These are phyloP conservation scores for Fusarium sp. DNA, from an alignment of 2,329 filamentous ascomycete species.

Conservation along the genomic window DNA sequence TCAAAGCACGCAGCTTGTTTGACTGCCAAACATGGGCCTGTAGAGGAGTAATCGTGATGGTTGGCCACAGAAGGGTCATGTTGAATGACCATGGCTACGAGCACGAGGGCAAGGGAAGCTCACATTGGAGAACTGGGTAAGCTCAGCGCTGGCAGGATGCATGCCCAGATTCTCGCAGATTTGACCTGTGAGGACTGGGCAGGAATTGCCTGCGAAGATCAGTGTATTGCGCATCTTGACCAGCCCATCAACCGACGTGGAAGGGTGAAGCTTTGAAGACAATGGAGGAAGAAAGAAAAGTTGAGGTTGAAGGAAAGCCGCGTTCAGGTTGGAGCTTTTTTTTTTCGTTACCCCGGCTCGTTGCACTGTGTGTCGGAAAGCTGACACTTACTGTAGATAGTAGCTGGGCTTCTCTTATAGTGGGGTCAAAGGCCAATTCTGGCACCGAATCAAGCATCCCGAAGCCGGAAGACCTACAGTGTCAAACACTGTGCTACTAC, in stretches of 20 bases:
- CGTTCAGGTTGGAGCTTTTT: slow-evolving; percentile 36
- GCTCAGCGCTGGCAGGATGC: slow-evolving; percentile 70
- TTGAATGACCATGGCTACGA: slow-evolving; percentile 17
- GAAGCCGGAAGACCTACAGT: slow-evolving; percentile 18
- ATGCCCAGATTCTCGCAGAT: slow-evolving; percentile 77
- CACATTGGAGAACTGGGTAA: slow-evolving; percentile 77
- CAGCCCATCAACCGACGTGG: slow-evolving; percentile 40
- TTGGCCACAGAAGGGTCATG: slow-evolving; percentile 11
- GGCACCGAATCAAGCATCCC: background rate
- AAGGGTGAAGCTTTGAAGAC: slow-evolving; percentile 37
- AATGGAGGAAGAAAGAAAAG: slow-evolving; percentile 33
- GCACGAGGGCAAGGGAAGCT: slow-evolving; percentile 48
- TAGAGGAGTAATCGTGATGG: background rate
- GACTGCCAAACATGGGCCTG: background rate
- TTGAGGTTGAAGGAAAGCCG: slow-evolving; percentile 34
- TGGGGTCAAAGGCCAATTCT: background rate
- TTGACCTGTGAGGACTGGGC: slow-evolving; percentile 70
- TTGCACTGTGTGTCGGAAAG: slow-evolving; percentile 8
- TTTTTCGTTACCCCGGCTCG: slow-evolving; percentile 35
- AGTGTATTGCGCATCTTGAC: slow-evolving; percentile 70
- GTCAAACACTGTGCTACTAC: background rate
- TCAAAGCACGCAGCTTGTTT: slow-evolving; percentile 13
- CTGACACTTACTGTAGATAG: background rate
- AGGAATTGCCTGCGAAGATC: slow-evolving; percentile 75
- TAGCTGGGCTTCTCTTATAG: slow-evolving; percentile 1